Percentiles rank a stretch among this genome's conserved stretches.
Conservation (phyloP, 2,329 filamentous ascomycete species). For the Fonsecaea nubica region DNA sequence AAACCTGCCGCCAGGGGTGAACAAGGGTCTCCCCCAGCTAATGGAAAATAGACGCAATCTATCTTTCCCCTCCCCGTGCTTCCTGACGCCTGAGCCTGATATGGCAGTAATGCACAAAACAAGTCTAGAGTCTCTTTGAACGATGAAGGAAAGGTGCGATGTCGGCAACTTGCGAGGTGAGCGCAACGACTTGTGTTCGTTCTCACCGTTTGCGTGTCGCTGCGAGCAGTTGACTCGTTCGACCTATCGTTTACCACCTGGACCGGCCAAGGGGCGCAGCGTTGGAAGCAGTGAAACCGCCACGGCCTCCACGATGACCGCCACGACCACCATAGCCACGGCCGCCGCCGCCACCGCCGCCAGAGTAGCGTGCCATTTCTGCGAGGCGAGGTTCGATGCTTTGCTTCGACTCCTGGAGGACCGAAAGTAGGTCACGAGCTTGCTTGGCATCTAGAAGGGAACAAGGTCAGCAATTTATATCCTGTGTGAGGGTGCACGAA, state of each 20-base stretch:
- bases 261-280: conserved; percentile 62
- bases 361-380: conserved; percentile 94
- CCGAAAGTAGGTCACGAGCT: conserved; percentile 92
- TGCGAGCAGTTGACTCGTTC: conserved; percentile 12
- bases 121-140: conserved; percentile 14
- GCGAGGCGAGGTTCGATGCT: conserved; percentile 93
- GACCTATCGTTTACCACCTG: conserved; percentile 58
- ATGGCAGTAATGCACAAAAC: conserved; percentile 17
- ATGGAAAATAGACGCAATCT: conserved; percentile 7
- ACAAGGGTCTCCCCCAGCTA: conserved; percentile 3
- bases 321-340: conserved; percentile 68
- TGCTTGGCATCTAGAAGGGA: conserved; percentile 75
- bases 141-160: conserved; percentile 6
- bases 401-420: conserved; percentile 96
- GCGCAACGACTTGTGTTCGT: neutral
- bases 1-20: neutral
- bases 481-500: conserved; percentile 1
- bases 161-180: conserved; percentile 10
- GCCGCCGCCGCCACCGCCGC: conserved; percentile 79
- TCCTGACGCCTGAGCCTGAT: conserved; percentile 22
- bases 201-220: neutral
- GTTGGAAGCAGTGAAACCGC: conserved; percentile 64
- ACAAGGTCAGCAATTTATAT: conserved; percentile 25
- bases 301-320: conserved; percentile 63
- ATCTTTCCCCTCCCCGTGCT: conserved; percentile 13